These are phyloP conservation scores for Clarkia xantiana DNA, from an alignment of 345 rosid genomes.

Conservation along the genomic window DNA sequence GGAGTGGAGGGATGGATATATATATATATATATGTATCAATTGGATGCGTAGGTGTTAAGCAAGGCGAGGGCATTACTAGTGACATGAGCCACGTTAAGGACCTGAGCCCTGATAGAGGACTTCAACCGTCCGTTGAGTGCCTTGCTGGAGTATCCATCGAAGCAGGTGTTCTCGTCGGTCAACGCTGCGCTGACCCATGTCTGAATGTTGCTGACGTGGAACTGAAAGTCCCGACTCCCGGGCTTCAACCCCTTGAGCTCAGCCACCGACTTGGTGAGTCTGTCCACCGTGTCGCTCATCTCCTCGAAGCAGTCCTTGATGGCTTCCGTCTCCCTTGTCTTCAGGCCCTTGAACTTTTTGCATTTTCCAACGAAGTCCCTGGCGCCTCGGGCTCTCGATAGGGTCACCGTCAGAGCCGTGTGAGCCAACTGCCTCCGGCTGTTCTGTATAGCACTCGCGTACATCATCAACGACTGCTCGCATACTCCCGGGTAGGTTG, in stretches of 20 bases:
- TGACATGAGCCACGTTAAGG: slow-evolving; percentile 28
- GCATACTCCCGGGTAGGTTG: slow-evolving; percentile 52
- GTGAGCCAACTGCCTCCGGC: slow-evolving; percentile 49
- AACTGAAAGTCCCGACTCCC: slow-evolving; percentile 37
- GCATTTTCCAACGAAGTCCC: slow-evolving; percentile 38
- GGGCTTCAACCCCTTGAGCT: slow-evolving; percentile 32
- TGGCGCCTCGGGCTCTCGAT: slow-evolving; percentile 35
- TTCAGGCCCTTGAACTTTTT: slow-evolving; percentile 41
- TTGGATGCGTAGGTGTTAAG: slow-evolving; percentile 9
- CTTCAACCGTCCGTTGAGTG: slow-evolving; percentile 58
- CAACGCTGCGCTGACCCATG: slow-evolving; percentile 87
- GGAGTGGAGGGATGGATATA: too few relatives aligned
- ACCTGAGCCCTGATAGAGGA: slow-evolving; percentile 33
- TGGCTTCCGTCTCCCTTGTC: slow-evolving; percentile 42
- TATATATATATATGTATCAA: too few relatives aligned
- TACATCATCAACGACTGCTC: slow-evolving; percentile 42
- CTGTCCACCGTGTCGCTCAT: slow-evolving; percentile 55
- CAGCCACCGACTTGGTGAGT: slow-evolving; percentile 43
- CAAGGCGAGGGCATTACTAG: slow-evolving; percentile 11
- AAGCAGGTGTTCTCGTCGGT: slow-evolving; percentile 75
- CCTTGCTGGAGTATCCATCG: slow-evolving; percentile 64
- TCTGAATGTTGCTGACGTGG: slow-evolving; percentile 72
- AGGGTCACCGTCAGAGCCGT: slow-evolving; percentile 66
- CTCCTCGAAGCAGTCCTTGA: slow-evolving; percentile 63
- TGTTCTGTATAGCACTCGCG: slow-evolving; percentile 45